A percentile compares a stretch with the other conserved stretches of the same genome.
Evolutionary conservation across 176 grass and related monocot genomes (phyloP).

Genomic region (Dendrocalamus sinicus): DNA sequence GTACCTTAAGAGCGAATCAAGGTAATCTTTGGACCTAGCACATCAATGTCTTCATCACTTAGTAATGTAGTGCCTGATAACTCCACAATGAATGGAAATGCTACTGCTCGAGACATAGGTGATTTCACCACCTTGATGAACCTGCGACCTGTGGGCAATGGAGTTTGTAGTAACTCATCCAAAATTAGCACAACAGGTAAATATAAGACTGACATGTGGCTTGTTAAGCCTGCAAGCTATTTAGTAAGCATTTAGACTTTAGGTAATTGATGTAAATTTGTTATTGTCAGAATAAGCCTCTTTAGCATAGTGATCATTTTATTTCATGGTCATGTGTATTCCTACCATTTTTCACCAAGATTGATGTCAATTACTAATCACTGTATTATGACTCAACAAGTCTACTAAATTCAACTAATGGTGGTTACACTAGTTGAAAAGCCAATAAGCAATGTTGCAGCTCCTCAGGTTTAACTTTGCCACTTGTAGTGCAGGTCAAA

Average conservation of each 20-base stretch:
- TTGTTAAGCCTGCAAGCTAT: not conserved
- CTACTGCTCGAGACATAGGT: slow-evolving; percentile 77
- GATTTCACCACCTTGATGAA: slow-evolving; percentile 97
- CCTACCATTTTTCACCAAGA: slow-evolving; percentile 28
- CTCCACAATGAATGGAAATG: slow-evolving; percentile 83
- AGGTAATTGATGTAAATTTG: not conserved
- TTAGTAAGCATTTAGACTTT: not conserved
- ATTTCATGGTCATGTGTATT: slow-evolving; percentile 1
- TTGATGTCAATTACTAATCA: not conserved
- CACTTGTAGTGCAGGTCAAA: slow-evolving; percentile 12
- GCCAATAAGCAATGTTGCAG: not conserved
- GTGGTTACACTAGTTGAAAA: not conserved
- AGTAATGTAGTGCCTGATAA: slow-evolving; percentile 78
- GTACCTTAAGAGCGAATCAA: slow-evolving; percentile 79
- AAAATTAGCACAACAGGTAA: not conserved
- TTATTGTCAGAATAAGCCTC: slow-evolving; percentile 26
- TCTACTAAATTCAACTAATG: not conserved
- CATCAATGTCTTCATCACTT: slow-evolving; percentile 64
- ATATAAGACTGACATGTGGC: slow-evolving; percentile 9
- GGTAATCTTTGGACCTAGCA: slow-evolving; percentile 73
- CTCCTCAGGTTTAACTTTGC: not conserved
- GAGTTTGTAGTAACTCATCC: slow-evolving; percentile 3
- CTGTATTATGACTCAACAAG: not conserved
- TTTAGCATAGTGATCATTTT: not conserved
- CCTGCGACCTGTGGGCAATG: slow-evolving; percentile 56